Evolutionary conservation across 768 basidiomycete genomes (phyloP), one percentile per base, ranked within the genome.

Genomic region (Mycena sanguinolenta): DNA sequence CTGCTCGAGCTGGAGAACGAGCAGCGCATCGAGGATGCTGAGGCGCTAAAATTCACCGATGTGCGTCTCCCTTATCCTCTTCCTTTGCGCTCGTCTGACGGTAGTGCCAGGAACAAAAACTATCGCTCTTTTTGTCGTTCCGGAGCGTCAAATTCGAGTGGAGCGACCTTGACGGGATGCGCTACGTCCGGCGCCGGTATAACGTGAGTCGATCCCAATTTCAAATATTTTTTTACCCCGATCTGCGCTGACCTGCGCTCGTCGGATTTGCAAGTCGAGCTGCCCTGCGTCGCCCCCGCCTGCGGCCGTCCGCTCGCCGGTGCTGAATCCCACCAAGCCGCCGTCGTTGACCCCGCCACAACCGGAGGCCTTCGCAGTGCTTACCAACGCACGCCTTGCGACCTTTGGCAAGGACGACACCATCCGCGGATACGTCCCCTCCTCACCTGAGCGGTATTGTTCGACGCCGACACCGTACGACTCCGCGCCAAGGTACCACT

Each of bases 11-110:
- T 85, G 38, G 89, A 90, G 76, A 80, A 82, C 30, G 88, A 90
- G 74, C 84, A 88, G 69, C 84, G 82, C 2, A 73, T 80, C 30
- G 89, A 89, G 77, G 89, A 90, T 25, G 82, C 83, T 17, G 87
- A 89, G 46, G 89, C 87, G 0, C 80, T 90, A 50, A 84, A 85
- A 74, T 84, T 90, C 82, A 89, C 88, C 42, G 88, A 89, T 81
- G 89, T 89, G 42, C 16, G 71, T 49, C n/a, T 12, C 36, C 17
- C 3, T 58, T 42, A 16, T 32, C 32, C 10, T 2, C 21, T 25
- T 13, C 34, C 1, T 32, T 23, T 28, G 42, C 13, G 19, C n/a
- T 50, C 23, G 17, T 21, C 21, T 46, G 7, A 17, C 10, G 7
- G 21, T 6, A 19, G 21, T 17, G n/a, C 32, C 69, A 85, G 84